Evolutionary conservation across 2,329 filamentous ascomycete species (phyloP), one percentile per base, ranked within the genome.

Genomic region (Tolypocladium nubicola): DNA sequence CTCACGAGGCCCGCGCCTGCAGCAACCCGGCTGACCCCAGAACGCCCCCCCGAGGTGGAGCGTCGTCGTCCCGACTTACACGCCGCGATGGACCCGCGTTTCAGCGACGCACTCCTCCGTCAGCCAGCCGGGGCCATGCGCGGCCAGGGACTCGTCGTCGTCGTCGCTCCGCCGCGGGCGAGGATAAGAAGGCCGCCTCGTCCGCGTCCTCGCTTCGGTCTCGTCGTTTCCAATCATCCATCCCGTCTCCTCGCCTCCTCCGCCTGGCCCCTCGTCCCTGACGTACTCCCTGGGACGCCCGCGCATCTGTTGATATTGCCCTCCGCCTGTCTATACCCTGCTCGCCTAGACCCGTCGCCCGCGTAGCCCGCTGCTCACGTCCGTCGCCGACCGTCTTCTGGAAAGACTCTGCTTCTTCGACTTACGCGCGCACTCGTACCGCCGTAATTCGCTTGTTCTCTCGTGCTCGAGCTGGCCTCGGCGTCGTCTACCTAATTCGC

Each of bases 121-220:
- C 23, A 26, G 23, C 23, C 23, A 26, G 23, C 23, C 23, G 23
- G 23, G 23, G 23, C 23, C 23, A 26, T 26, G 23, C 23, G 23
- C 23, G 23, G 23, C 23, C 23, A 26, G 23, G 23, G 23, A 26
- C 23, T 26, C 23, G 23, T 26, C 23, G 23, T 26, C 23, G 23
- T 26, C 23, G 23, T 26, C 23, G 23, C 23, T 26, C 23, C 23
- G 23, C 23, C 23, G 23, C 57, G 59, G 56, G 53, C 57, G 60
- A 65, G 61, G 52, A 68, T 66, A 68, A 68, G 66, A 67, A 68
- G 62, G 62, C 55, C 59, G 45, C 54, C 52, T 66, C 61, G 64
- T 65, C 67, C 63, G 61, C 62, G 63, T 63, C 63, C 64, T 65
- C 14, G 61, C 60, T 49, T 61, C 60, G 59, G 61, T 60, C 50